Conservation (phyloP, 148 eudicot species). For the Chenopodium quinoa region DNA sequence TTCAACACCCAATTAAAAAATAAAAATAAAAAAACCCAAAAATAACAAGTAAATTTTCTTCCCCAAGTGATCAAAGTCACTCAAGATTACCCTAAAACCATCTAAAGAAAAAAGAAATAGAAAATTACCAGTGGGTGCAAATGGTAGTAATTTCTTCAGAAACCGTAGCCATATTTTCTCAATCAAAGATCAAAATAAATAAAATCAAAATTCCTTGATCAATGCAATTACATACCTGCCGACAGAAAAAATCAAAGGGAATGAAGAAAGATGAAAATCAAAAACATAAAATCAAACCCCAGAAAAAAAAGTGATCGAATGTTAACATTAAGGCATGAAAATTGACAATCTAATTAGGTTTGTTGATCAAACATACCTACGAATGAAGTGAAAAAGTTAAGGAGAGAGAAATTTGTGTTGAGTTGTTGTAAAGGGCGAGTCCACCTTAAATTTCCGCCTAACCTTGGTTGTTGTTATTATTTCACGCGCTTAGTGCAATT, state of each 20-base stretch:
- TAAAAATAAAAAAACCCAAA: not conserved
- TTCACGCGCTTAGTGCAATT: not conserved
- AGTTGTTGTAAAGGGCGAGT: not conserved
- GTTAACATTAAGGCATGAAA: not conserved
- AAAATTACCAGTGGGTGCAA: slow-evolving; percentile 66
- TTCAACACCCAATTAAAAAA: not conserved
- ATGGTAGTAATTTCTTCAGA: slow-evolving; percentile 48
- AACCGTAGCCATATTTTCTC: slow-evolving; percentile 47
- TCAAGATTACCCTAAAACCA: too few relatives aligned
- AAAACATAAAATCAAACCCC: not conserved
- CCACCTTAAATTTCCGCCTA: slow-evolving; percentile 10
- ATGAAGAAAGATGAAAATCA: not conserved
- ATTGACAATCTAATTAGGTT: not conserved
- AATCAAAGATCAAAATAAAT: slow-evolving; percentile 11
- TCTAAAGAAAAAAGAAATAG: not conserved
- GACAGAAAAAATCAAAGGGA: slow-evolving; percentile 4
- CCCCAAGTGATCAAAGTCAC: slow-evolving; percentile 9
- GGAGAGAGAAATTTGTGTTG: not conserved
- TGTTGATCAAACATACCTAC: not conserved
- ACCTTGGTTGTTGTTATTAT: not conserved
- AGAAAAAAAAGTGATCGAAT: not conserved
- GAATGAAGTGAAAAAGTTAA: not conserved
- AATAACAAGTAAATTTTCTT: not conserved
- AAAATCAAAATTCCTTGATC: not conserved
- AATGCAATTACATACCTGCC: slow-evolving; percentile 19